Evolutionary conservation across 306 rosid species (phyloP).

Genomic region (Mucuna pruriens): DNA sequence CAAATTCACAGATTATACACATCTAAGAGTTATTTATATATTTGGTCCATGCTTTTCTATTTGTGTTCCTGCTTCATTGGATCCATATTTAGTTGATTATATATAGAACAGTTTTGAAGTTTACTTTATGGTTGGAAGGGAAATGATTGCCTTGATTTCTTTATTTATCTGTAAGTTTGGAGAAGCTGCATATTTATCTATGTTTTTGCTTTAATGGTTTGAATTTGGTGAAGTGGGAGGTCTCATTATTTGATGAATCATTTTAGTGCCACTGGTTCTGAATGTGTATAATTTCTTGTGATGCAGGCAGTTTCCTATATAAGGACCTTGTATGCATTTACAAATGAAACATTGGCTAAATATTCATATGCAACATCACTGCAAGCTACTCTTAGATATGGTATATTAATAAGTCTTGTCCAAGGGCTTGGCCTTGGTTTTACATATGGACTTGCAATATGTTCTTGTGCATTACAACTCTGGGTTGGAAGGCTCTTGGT

Average conservation of each 20-base stretch:
- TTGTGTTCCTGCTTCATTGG: slow-evolving; percentile 2
- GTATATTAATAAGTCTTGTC: slow-evolving; percentile 96
- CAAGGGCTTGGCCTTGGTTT: slow-evolving; percentile 99
- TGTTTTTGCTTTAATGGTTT: slow-evolving; percentile 21
- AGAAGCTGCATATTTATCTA: slow-evolving; percentile 11
- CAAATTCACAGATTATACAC: not conserved
- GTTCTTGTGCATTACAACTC: slow-evolving; percentile 98
- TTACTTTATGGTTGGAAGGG: slow-evolving; percentile 29
- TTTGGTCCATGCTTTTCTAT: slow-evolving; percentile 21
- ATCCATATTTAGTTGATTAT: slow-evolving; percentile 12
- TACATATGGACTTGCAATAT: slow-evolving; percentile 98
- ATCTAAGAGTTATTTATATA: not conserved
- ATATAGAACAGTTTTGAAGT: not conserved
- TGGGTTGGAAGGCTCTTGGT: slow-evolving; percentile 99
- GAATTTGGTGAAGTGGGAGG: slow-evolving; percentile 28
- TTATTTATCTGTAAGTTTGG: slow-evolving; percentile 28
- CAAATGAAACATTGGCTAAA: slow-evolving; percentile 97
- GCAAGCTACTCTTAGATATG: slow-evolving; percentile 98
- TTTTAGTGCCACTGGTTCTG: slow-evolving; percentile 33
- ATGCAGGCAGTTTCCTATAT: slow-evolving; percentile 95
- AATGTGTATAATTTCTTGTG: slow-evolving; percentile 37
- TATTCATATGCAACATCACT: slow-evolving; percentile 98
- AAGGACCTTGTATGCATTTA: slow-evolving; percentile 90
- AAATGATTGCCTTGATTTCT: slow-evolving; percentile 1
- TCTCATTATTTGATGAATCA: slow-evolving; percentile 32